A percentile compares a stretch with the other conserved stretches of the same genome.
These are phyloP conservation scores for Jaltomata sinuosa DNA, from an alignment of 257 asterid genomes.

Conservation along the genomic window DNA sequence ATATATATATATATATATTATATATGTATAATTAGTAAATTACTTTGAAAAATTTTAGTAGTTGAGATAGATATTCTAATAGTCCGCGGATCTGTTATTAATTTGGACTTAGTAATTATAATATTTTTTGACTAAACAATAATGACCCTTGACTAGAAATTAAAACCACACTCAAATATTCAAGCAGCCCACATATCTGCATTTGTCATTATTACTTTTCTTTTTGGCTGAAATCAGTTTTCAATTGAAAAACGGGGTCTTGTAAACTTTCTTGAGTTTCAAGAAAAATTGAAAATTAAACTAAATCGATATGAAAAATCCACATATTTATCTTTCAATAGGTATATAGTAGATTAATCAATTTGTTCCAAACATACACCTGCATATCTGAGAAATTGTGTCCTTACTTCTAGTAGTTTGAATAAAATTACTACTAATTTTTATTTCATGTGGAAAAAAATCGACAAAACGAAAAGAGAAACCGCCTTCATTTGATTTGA, in stretches of 20 bases:
- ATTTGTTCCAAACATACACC: no score
- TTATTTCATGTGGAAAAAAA: no score
- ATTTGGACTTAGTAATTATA: background rate
- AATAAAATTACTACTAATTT: no score
- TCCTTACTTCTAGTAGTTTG: no score
- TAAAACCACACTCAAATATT: background rate
- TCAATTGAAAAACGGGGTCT: background rate
- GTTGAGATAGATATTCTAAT: background rate
- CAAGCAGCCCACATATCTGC: background rate
- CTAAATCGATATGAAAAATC: background rate
- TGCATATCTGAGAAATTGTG: no score
- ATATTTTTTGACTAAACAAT: background rate
- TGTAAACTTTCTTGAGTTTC: background rate
- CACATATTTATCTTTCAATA: background rate
- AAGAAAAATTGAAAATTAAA: background rate
- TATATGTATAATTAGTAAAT: background rate
- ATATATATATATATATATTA: no score
- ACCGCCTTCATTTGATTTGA: no score
- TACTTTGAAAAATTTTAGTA: background rate
- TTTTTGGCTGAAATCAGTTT: background rate
- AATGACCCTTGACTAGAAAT: conserved; percentile 1
- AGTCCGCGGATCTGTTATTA: background rate
- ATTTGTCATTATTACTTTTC: background rate
- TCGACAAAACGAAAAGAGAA: no score
- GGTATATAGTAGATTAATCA: no score